These are phyloP conservation scores for Kwoniella sp. DNA, from an alignment of 768 basidiomycete species.

Conservation along the genomic window DNA sequence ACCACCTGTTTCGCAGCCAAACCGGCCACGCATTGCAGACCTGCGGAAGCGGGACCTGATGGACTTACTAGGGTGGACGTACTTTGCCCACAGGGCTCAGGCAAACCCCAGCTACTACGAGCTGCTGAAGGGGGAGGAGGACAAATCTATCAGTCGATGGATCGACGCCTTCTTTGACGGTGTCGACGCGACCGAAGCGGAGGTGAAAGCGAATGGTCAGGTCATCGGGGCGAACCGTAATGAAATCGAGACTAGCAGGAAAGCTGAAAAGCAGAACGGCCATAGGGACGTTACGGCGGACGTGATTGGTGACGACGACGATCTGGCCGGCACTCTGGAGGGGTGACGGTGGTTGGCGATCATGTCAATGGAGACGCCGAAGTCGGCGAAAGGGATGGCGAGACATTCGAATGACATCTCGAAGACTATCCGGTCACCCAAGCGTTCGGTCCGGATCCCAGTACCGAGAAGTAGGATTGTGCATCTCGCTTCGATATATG, in stretches of 20 bases:
- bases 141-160: slow-evolving; percentile 62
- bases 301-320: neutral
- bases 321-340: neutral
- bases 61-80: slow-evolving; percentile 75
- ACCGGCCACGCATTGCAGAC: slow-evolving; percentile 50
- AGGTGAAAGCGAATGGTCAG: neutral
- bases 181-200: neutral
- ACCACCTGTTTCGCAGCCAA: slow-evolving; percentile 7
- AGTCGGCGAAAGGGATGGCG: slow-evolving; percentile 16
- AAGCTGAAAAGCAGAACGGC: slow-evolving; percentile 1
- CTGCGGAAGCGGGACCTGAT: slow-evolving; percentile 63
- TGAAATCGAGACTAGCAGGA: neutral
- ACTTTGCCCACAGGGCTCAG: slow-evolving; percentile 64
- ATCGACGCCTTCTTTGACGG: slow-evolving; percentile 55
- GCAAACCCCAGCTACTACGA: slow-evolving; percentile 86
- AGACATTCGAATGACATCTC: slow-evolving; percentile 8
- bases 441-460: no score
- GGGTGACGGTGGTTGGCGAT: slow-evolving; percentile 8
- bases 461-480: no score
- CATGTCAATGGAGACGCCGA: slow-evolving; percentile 13
- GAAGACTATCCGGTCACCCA: no score
- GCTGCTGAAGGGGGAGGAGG: slow-evolving; percentile 49
- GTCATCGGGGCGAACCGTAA: no score
- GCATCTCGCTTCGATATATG: no score
- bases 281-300: neutral